Conservation (phyloP, 2,329 filamentous ascomycete species). For the Aspergillus alliaceus region DNA sequence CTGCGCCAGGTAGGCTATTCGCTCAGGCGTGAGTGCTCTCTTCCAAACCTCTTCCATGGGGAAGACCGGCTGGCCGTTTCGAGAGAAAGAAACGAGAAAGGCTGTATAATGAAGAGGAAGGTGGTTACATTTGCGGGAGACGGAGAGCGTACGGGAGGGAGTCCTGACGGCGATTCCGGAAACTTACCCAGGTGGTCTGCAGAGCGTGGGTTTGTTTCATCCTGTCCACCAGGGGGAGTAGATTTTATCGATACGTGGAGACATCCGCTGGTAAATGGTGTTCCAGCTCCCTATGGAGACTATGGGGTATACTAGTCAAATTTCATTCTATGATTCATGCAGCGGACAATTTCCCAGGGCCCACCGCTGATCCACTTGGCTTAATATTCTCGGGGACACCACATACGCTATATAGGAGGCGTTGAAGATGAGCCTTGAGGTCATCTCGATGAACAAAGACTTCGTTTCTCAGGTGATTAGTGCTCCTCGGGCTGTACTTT, state of each 20-base stretch:
- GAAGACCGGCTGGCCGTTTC: conserved; percentile 7
- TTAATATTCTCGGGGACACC: too few species aligned
- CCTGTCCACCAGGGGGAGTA: not conserved
- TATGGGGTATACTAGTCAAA: not conserved
- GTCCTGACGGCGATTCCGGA: not conserved
- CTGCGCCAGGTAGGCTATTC: conserved; percentile 9
- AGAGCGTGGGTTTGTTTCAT: conserved; percentile 9
- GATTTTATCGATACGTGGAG: conserved; percentile 4
- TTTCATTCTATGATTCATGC: not conserved
- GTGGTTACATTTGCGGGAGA: not conserved
- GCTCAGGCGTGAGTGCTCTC: conserved; percentile 11
- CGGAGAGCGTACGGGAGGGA: not conserved
- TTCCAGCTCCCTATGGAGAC: not conserved
- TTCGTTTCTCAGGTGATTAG: too few species aligned
- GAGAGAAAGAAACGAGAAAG: not conserved
- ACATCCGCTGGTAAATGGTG: not conserved
- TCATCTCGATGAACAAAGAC: too few species aligned
- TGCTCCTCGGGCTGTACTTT: too few species aligned
- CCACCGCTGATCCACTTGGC: not conserved
- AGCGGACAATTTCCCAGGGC: not conserved
- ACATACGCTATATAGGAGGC: too few species aligned
- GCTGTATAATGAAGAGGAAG: not conserved
- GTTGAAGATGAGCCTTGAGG: too few species aligned
- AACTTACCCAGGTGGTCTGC: conserved; percentile 3
- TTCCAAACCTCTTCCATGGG: conserved; percentile 11